Conservation (phyloP, 2,329 filamentous ascomycete species). For the Chrysosporium queenslandicum region DNA sequence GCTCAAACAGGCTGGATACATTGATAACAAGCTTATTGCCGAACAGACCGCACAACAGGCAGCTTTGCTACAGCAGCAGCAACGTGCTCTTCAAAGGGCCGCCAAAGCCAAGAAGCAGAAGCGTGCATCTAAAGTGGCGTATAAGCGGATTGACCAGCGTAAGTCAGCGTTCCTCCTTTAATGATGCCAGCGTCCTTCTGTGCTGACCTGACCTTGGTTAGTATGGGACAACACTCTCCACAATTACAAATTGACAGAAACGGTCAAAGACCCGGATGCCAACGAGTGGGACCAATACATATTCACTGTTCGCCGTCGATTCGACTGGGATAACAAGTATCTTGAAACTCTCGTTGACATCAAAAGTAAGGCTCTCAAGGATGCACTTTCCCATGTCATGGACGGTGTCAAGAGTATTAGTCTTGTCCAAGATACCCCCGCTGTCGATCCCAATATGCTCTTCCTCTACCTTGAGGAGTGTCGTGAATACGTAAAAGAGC, state of each 20-base stretch:
- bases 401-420: slow-evolving; percentile 68
- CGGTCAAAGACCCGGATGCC: slow-evolving; percentile 50
- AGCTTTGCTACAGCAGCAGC: slow-evolving; percentile 5
- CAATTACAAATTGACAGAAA: slow-evolving; percentile 60
- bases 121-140: slow-evolving; percentile 50
- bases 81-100: slow-evolving; percentile 17
- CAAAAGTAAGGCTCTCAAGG: slow-evolving; percentile 68
- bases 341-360: slow-evolving; percentile 67
- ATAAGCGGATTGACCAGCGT: slow-evolving; percentile 57
- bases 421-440: slow-evolving; percentile 68
- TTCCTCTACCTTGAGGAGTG: slow-evolving; percentile 72
- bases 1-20: slow-evolving; percentile 2
- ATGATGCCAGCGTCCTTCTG: no score
- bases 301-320: slow-evolving; percentile 72
- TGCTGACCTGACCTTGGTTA: slow-evolving; percentile 15
- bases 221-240: slow-evolving; percentile 49
- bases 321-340: slow-evolving; percentile 77
- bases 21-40: slow-evolving; percentile 8
- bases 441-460: slow-evolving; percentile 59
- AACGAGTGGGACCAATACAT: slow-evolving; percentile 67
- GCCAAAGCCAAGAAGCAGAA: slow-evolving; percentile 37
- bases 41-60: slow-evolving; percentile 12
- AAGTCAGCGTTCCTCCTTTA: no score
- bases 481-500: slow-evolving; percentile 51
- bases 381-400: slow-evolving; percentile 61